These are phyloP conservation scores for Thraustochytrium sp. DNA, from an alignment of 352 stramenopile species.

Conservation along the genomic window DNA sequence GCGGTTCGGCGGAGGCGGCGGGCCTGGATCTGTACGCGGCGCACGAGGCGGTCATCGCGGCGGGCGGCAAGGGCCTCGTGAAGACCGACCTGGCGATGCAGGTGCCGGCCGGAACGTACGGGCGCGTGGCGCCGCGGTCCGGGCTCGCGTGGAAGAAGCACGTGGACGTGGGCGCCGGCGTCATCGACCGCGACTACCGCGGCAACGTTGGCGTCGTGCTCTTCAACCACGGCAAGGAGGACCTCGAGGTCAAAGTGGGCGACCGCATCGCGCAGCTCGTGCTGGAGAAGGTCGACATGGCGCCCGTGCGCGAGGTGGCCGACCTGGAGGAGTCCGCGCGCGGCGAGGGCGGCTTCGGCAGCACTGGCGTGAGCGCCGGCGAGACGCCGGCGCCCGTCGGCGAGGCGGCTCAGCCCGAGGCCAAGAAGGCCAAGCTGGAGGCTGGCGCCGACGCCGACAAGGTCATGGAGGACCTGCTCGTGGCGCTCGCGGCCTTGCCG, in stretches of 20 bases:
- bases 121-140: constrained; percentile 59
- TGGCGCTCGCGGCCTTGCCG: not conserved
- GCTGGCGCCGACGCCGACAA: not conserved
- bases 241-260: constrained; percentile 87
- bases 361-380: constrained; percentile 66
- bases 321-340: constrained; percentile 88
- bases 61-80: constrained; percentile 81
- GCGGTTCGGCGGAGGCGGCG: constrained; percentile 56
- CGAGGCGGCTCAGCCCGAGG: not conserved
- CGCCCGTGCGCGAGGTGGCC: constrained; percentile 78
- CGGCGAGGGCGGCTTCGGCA: constrained; percentile 90
- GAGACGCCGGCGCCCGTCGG: not conserved
- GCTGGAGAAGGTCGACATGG: constrained; percentile 85
- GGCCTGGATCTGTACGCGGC: constrained; percentile 48
- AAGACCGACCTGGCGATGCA: constrained; percentile 81
- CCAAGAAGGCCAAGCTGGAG: not conserved
- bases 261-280: constrained; percentile 97
- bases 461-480: not conserved
- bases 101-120: not conserved
- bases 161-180: constrained; percentile 94
- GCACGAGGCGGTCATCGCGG: constrained; percentile 76
- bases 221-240: constrained; percentile 92
- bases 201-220: constrained; percentile 96
- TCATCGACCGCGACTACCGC: constrained; percentile 97
- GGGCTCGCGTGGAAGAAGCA: constrained; percentile 94